Evolutionary conservation across 495 filamentous ascomycete genomes (phyloP), one percentile per base, ranked within the genome.

Genomic region (Trichoderma reesei): DNA sequence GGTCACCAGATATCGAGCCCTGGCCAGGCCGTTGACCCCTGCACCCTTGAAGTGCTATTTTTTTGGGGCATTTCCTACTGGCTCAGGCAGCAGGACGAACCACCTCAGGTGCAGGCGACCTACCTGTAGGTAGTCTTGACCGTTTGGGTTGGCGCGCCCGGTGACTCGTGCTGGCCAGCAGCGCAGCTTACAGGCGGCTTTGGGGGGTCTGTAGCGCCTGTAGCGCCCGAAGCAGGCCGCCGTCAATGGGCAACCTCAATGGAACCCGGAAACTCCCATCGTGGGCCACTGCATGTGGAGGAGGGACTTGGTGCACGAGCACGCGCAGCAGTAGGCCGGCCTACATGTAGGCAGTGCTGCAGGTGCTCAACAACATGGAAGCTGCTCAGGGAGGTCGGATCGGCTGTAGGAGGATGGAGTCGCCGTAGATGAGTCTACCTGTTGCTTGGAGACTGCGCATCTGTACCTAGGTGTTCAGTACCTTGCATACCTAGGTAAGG

Each of bases 1-100:
- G 51, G 51, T 56, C 51, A 56, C 51, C 51, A 56, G 51, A 56
- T 56, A 56, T 34, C 34, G 26, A 56, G 51, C 51, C 51, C 51
- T 56, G 51, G 51, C 51, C 51, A 56, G 26, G 26, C 4, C n/a
- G n/a, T n/a, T 34, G 20, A n/a, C 51, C 51, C 51, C 20, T 20
- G 51, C 51, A 34, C 51, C 16, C 16, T 56, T n/a, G n/a, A n/a
- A n/a, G n/a, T n/a, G n/a, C n/a, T n/a, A n/a, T n/a, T n/a, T n/a
- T n/a, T n/a, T n/a, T n/a, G n/a, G n/a, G n/a, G n/a, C n/a, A n/a
- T 56, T 56, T 56, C 34, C 34, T 56, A 9, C 31, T n/a, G 11
- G 26, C 51, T 34, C 13, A n/a, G 51, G 8, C 46, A n/a, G n/a
- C n/a, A n/a, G n/a, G 51, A 31, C 20, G 51, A 56, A 56, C 20